These are phyloP conservation scores for Pseudoneurospora amorphoporcata DNA, from an alignment of 495 filamentous ascomycete genomes.

Conservation along the genomic window DNA sequence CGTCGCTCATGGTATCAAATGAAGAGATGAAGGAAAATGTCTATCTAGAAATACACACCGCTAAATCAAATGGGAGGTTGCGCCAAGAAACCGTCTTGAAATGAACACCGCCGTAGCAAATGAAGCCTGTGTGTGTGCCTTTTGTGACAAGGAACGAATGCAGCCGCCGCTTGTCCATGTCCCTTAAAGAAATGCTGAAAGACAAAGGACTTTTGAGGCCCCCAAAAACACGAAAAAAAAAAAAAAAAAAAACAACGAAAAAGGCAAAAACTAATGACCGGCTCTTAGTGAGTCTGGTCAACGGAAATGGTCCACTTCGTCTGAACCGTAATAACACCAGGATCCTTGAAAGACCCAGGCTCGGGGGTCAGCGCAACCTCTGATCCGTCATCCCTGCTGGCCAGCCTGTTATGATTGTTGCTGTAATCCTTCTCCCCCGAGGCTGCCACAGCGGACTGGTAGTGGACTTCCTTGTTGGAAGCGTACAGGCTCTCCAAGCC, in stretches of 20 bases:
- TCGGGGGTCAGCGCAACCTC: conserved; percentile 5
- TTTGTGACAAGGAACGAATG: not conserved
- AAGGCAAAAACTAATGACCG: not conserved
- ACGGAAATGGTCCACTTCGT: conserved; percentile 13
- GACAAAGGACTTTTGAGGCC: not conserved
- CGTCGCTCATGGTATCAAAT: not conserved
- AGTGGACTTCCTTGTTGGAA: conserved; percentile 4
- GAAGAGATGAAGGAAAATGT: not conserved
- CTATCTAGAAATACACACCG: not conserved
- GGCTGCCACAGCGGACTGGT: conserved; percentile 4
- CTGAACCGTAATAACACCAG: conserved; percentile 9
- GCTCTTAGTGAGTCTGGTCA: not conserved
- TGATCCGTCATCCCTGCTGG: conserved; percentile 7
- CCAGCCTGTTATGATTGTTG: not conserved
- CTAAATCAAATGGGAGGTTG: not conserved
- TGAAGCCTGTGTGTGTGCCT: not conserved
- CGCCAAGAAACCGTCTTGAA: not conserved
- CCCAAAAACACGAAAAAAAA: not conserved
- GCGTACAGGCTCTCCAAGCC: conserved; percentile 10
- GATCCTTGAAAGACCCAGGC: not conserved
- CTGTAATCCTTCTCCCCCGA: not conserved
- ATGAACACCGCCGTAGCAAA: not conserved
- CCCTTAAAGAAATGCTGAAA: not conserved
- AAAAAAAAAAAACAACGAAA: not conserved
- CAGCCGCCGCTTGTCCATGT: not conserved